Percentiles rank a stretch among this genome's conserved stretches.
phyloP scores from a whole-genome alignment of 108 stramenopile genomes.

The Pseudonitzschia multistriata region DNA sequence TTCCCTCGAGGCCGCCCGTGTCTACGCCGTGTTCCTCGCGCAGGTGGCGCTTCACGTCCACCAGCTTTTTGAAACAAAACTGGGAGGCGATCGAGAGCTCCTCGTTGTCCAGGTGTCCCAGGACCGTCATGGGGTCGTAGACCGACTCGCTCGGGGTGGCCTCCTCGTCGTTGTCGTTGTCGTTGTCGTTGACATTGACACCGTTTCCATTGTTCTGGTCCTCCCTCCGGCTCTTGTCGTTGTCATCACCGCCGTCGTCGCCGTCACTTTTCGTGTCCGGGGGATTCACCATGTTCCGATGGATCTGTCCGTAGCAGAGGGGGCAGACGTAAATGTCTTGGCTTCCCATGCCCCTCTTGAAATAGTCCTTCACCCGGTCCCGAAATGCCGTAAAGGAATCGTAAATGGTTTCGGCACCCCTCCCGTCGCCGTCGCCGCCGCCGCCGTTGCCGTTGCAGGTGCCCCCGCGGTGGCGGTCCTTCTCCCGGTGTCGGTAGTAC shows the following conservation, averaged over 20 bases:
- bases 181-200: slow-evolving; percentile 19
- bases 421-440: slow-evolving; percentile 1
- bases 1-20: slow-evolving; percentile 53
- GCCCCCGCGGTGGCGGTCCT: too few species aligned
- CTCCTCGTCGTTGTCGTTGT: slow-evolving; percentile 10
- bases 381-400: slow-evolving; percentile 36
- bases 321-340: slow-evolving; percentile 77
- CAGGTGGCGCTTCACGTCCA: slow-evolving; percentile 68
- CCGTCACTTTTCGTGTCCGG: not conserved
- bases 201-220: slow-evolving; percentile 16
- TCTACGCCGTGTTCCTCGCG: slow-evolving; percentile 56
- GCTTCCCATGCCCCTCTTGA: slow-evolving; percentile 61
- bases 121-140: slow-evolving; percentile 74
- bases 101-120: slow-evolving; percentile 58
- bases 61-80: slow-evolving; percentile 60
- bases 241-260: slow-evolving; percentile 34
- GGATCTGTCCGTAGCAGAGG: slow-evolving; percentile 66
- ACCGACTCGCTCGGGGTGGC: slow-evolving; percentile 31
- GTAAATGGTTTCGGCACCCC: slow-evolving; percentile 37
- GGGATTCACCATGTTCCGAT: slow-evolving; percentile 24
- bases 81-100: slow-evolving; percentile 54
- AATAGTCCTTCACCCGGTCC: slow-evolving; percentile 51
- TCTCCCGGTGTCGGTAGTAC: slow-evolving; percentile 49
- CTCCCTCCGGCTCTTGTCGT: slow-evolving; percentile 30
- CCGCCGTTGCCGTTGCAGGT: not conserved